Evolutionary conservation across 805 yeast species (phyloP).

Genomic region (Suhomyces tanzawaensis): DNA sequence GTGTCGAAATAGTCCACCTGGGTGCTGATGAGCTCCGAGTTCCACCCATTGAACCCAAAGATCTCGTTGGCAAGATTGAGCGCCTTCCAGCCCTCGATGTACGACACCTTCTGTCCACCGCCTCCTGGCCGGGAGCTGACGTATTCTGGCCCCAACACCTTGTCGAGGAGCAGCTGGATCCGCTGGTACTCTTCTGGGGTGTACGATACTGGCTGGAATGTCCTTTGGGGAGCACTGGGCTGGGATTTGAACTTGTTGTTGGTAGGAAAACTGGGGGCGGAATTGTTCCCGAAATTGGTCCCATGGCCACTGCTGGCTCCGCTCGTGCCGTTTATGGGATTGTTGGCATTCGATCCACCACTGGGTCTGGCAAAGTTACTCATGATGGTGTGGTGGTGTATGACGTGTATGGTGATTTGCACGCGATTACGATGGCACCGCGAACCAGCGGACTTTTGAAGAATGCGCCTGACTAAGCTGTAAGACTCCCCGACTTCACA

Average conservation of each 20-base stretch:
- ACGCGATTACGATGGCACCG: too few relatives aligned
- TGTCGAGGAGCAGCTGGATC: constrained; percentile 33
- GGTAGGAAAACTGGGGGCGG: too few relatives aligned
- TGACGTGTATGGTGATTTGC: too few relatives aligned
- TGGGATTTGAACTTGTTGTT: constrained; percentile 4
- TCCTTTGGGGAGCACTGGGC: constrained; percentile 9
- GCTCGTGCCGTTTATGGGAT: too few relatives aligned
- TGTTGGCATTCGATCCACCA: too few relatives aligned
- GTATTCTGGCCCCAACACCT: constrained; percentile 69
- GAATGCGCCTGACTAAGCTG: too few relatives aligned
- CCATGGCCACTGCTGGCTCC: too few relatives aligned
- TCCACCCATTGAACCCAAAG: constrained; percentile 85
- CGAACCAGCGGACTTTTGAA: too few relatives aligned
- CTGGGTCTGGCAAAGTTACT: too few relatives aligned
- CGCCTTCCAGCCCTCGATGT: constrained; percentile 83
- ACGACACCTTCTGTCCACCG: constrained; percentile 65
- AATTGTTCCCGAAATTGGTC: too few relatives aligned
- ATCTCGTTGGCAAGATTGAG: constrained; percentile 75
- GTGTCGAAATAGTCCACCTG: constrained; percentile 73
- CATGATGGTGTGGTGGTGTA: too few relatives aligned
- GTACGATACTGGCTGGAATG: constrained; percentile 26
- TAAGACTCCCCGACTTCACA: too few relatives aligned
- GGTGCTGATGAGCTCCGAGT: constrained; percentile 62
- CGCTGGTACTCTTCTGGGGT: constrained; percentile 31
- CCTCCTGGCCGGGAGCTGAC: constrained; percentile 75